Evolutionary conservation across 2,329 filamentous ascomycete genomes (phyloP).

Genomic region (Madurella fahalii): DNA sequence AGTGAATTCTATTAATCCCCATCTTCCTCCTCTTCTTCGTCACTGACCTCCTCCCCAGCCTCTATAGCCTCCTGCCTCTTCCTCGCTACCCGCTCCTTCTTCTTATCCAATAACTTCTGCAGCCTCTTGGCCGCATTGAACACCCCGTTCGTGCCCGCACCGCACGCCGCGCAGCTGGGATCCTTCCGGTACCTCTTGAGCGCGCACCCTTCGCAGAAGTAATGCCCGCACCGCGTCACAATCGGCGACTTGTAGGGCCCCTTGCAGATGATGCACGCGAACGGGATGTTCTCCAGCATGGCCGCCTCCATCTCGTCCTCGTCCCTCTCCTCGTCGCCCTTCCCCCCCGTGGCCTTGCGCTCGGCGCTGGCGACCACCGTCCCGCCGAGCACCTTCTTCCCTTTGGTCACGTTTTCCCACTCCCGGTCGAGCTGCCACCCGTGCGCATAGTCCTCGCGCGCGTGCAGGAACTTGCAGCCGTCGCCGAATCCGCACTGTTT

Average conservation of each 20-base stretch:
- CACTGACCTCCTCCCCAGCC: conserved; percentile 47
- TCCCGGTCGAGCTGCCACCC: conserved; percentile 95
- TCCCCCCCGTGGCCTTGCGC: conserved; percentile 34
- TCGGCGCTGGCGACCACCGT: conserved; percentile 60
- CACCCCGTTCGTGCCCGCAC: conserved; percentile 77
- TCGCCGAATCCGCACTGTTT: conserved; percentile 63
- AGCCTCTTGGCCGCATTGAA: conserved; percentile 86
- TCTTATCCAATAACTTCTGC: conserved; percentile 73
- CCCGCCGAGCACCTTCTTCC: conserved; percentile 58
- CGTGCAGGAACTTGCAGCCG: conserved; percentile 77
- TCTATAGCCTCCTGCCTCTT: conserved; percentile 52
- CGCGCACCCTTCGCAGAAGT: conserved; percentile 91
- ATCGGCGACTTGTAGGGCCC: conserved; percentile 74
- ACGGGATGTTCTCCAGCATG: conserved; percentile 78
- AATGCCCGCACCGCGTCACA: conserved; percentile 87
- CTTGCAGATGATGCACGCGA: conserved; percentile 84
- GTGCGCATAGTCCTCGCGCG: conserved; percentile 74
- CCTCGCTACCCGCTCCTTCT: conserved; percentile 57
- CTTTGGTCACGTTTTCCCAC: conserved; percentile 82
- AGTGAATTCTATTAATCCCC: neutral
- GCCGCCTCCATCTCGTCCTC: conserved; percentile 69
- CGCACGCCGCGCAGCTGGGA: conserved; percentile 81
- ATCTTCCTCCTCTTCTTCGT: conserved; percentile 33
- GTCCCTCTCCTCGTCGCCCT: conserved; percentile 39
- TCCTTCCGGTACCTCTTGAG: conserved; percentile 82